These are phyloP conservation scores for Aspergillus sparsus DNA, from an alignment of 495 filamentous ascomycete species.

Conservation along the genomic window DNA sequence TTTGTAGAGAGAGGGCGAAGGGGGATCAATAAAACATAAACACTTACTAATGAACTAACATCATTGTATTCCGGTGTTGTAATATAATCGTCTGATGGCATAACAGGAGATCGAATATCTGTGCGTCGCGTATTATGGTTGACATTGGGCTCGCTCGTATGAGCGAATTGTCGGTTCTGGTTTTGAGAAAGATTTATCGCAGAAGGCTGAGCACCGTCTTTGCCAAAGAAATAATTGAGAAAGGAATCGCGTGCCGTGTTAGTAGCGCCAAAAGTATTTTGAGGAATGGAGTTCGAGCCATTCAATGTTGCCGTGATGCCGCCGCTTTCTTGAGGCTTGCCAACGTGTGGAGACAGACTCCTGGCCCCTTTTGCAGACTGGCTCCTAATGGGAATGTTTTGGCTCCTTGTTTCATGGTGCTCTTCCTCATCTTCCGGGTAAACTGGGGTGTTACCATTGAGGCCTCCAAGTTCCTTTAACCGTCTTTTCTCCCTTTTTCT, in stretches of 20 bases:
- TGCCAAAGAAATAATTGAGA: slow-evolving; percentile 97
- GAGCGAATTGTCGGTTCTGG: slow-evolving; percentile 66
- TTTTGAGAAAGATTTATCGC: slow-evolving; percentile 37
- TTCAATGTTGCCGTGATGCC: slow-evolving; percentile 70
- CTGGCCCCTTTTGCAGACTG: slow-evolving; percentile 62
- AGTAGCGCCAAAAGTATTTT: slow-evolving; percentile 57
- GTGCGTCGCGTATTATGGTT: slow-evolving; percentile 78
- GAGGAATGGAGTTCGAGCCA: slow-evolving; percentile 62
- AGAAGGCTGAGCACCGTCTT: slow-evolving; percentile 66
- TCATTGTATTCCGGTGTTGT: slow-evolving; percentile 48
- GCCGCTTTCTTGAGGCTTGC: slow-evolving; percentile 57
- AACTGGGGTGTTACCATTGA: slow-evolving; percentile 71
- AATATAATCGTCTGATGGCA: slow-evolving; percentile 45
- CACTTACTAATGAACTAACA: slow-evolving; percentile 60
- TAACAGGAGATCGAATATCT: slow-evolving; percentile 53
- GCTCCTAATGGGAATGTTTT: slow-evolving; percentile 57
- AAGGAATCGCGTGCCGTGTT: slow-evolving; percentile 77
- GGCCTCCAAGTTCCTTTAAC: slow-evolving; percentile 71
- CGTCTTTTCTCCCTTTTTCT: slow-evolving; percentile 79
- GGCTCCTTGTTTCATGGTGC: slow-evolving; percentile 47
- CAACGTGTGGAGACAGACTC: slow-evolving; percentile 81
- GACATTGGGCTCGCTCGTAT: slow-evolving; percentile 75
- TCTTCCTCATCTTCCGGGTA: slow-evolving; percentile 75
- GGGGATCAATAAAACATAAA: not conserved
- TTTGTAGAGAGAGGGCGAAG: too few species aligned